Conservation (phyloP, 108 stramenopile genomes). For the Nannochloropsis gaditana region DNA sequence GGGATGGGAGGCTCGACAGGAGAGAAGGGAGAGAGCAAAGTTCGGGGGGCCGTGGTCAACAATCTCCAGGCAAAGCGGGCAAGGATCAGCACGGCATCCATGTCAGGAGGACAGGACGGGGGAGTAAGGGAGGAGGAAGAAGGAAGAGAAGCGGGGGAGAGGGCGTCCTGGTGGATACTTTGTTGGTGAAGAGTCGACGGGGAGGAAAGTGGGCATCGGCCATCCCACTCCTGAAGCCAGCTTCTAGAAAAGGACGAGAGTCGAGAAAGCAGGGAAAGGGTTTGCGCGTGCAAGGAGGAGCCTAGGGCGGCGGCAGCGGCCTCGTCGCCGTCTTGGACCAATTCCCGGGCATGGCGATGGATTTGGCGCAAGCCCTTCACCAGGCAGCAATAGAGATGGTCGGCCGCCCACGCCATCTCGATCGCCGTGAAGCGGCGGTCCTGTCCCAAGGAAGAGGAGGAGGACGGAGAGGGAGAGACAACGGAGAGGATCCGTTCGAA, state of each 20-base stretch:
- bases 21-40: neutral
- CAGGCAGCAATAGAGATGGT: neutral
- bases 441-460: neutral
- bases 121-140: neutral
- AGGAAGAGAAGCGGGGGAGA: neutral
- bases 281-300: neutral
- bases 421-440: neutral
- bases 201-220: neutral
- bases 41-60: neutral
- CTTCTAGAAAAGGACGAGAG: neutral
- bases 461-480: neutral
- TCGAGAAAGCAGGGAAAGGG: neutral
- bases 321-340: neutral
- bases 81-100: neutral
- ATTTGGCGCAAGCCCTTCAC: neutral
- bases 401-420: neutral
- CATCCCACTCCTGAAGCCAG: neutral
- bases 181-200: no score
- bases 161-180: no score
- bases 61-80: neutral
- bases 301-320: neutral
- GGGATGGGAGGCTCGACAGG: neutral
- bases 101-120: neutral
- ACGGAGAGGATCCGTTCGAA: neutral
- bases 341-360: neutral